phyloP scores from a whole-genome alignment of 2,329 filamentous ascomycete species.

The Nemania sp. region DNA sequence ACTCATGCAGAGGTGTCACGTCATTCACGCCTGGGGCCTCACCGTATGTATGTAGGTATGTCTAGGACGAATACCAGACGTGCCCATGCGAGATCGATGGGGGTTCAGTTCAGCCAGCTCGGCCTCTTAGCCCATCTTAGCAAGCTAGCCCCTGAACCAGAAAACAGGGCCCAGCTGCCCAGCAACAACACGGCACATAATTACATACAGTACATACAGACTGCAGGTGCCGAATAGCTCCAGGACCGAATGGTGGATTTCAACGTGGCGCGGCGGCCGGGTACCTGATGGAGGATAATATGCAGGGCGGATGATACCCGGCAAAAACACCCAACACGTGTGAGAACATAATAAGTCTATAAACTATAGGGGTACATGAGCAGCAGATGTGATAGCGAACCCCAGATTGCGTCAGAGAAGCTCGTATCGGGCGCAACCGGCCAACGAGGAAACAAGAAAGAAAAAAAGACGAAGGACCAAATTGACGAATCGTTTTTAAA shows the following conservation, averaged over 20 bases:
- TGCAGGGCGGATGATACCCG: slow-evolving; percentile 18
- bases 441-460: neutral
- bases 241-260: slow-evolving; percentile 17
- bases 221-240: slow-evolving; percentile 2
- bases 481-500: slow-evolving; percentile 22
- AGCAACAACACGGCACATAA: too few species aligned
- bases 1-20: neutral
- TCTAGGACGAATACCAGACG: neutral
- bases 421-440: slow-evolving; percentile 7
- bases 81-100: neutral
- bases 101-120: neutral
- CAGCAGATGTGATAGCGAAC: slow-evolving; percentile 20
- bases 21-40: neutral
- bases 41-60: neutral
- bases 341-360: slow-evolving; percentile 19
- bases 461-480: neutral
- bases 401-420: slow-evolving; percentile 9
- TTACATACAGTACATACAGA: too few species aligned
- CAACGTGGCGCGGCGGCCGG: slow-evolving; percentile 21
- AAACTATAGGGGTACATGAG: neutral
- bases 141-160: slow-evolving; percentile 18
- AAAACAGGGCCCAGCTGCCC: slow-evolving; percentile 1
- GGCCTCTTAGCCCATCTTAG: neutral
- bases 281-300: slow-evolving; percentile 4
- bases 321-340: slow-evolving; percentile 21